Conservation (phyloP, 768 basidiomycete genomes). For the Suillus clintonianus region DNA sequence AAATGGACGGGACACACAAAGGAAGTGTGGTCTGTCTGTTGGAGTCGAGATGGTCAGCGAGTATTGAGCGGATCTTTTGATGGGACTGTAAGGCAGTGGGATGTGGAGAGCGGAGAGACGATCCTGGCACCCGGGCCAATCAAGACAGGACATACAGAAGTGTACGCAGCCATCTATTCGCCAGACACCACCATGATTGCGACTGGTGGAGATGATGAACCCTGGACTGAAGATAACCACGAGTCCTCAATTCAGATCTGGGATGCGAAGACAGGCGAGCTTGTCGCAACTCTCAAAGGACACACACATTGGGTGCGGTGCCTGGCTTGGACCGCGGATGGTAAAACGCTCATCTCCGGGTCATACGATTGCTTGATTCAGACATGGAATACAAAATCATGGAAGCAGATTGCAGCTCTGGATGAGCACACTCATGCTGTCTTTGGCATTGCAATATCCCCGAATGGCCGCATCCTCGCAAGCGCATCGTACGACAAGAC, state of each 20-base stretch:
- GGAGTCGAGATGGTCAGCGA: too few species aligned
- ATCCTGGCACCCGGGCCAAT: too few species aligned
- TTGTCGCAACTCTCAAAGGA: background rate
- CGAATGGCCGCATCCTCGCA: conserved; percentile 15
- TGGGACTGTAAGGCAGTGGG: too few species aligned
- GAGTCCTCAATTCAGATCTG: background rate
- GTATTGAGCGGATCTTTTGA: too few species aligned
- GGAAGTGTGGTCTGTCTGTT: too few species aligned
- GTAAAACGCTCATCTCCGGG: background rate
- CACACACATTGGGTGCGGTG: background rate
- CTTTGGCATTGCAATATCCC: conserved; percentile 18
- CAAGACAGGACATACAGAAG: too few species aligned
- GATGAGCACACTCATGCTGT: conserved; percentile 2
- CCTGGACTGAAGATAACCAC: background rate
- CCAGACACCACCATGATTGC: conserved; percentile 3
- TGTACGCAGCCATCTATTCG: background rate
- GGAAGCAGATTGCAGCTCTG: too few species aligned
- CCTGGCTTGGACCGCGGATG: background rate
- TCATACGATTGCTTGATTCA: background rate
- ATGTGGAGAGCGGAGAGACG: too few species aligned
- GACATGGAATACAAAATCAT: background rate
- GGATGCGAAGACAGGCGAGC: background rate
- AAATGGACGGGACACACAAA: too few species aligned
- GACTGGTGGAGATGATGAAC: background rate
- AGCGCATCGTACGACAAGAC: conserved; percentile 11